Percentiles rank a stretch among this genome's conserved stretches.
These are phyloP conservation scores for Teratosphaeria destructans DNA, from an alignment of 2,329 filamentous ascomycete genomes.

Conservation along the genomic window DNA sequence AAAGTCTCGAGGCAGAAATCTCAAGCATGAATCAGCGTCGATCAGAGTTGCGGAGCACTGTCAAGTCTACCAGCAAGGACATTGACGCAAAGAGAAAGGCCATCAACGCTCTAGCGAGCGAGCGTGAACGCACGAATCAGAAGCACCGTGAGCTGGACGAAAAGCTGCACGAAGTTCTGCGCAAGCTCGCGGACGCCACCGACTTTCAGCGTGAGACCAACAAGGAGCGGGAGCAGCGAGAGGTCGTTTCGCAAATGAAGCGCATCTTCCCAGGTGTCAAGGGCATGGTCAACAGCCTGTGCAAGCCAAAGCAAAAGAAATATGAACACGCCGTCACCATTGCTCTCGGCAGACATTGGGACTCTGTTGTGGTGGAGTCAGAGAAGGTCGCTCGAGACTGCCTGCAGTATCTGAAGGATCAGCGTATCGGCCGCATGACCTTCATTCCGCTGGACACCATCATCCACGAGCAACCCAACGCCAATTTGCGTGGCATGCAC, in stretches of 20 bases:
- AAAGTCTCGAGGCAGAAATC: constrained; percentile 64
- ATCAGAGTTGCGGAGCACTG: constrained; percentile 48
- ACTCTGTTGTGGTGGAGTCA: constrained; percentile 88
- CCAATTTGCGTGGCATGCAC: constrained; percentile 78
- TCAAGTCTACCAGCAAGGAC: constrained; percentile 58
- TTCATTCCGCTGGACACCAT: constrained; percentile 97
- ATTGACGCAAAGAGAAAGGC: constrained; percentile 84
- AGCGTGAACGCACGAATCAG: constrained; percentile 69
- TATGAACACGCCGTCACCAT: constrained; percentile 88
- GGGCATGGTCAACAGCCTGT: constrained; percentile 81
- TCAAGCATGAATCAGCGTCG: constrained; percentile 59
- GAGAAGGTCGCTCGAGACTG: constrained; percentile 91
- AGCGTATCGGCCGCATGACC: constrained; percentile 75
- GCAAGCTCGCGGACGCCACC: constrained; percentile 74
- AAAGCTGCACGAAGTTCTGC: constrained; percentile 71
- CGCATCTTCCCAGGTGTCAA: constrained; percentile 86
- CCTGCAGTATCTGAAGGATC: constrained; percentile 86
- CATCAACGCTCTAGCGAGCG: constrained; percentile 74
- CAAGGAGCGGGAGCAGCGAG: constrained; percentile 66
- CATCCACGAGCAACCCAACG: constrained; percentile 83
- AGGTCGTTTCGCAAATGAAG: constrained; percentile 76
- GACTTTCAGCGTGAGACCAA: constrained; percentile 77
- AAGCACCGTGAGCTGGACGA: constrained; percentile 83
- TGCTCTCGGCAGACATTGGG: constrained; percentile 84
- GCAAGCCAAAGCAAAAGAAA: constrained; percentile 94